Conservation (phyloP, 345 rosid species). For the Tarenaya hassleriana region DNA sequence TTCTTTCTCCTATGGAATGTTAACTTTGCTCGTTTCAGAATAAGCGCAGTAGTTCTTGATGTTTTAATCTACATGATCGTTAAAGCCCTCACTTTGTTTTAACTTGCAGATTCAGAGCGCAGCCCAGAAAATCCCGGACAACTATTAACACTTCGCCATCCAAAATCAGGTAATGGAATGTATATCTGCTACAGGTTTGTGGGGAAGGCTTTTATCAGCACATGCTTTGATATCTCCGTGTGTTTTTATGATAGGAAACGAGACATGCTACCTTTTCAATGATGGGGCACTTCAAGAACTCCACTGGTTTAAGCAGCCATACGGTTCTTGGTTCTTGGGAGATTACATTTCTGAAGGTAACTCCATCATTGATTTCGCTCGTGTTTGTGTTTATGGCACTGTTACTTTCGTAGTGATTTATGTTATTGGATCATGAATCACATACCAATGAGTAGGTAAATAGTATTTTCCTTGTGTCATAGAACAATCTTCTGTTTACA, state of each 20-base stretch:
- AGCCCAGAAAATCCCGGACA: conserved; percentile 31
- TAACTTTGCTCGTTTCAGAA: no score
- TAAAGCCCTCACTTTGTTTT: conserved; percentile 1
- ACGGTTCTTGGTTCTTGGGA: conserved; percentile 90
- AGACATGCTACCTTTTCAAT: conserved; percentile 47
- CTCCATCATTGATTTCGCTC: background rate
- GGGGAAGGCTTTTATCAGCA: background rate
- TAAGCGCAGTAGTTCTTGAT: background rate
- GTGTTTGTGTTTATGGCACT: background rate
- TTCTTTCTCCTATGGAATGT: background rate
- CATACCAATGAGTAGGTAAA: background rate
- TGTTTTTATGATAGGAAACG: conserved; percentile 37
- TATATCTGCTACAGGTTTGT: conserved; percentile 3
- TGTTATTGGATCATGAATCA: background rate
- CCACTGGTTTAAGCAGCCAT: conserved; percentile 76
- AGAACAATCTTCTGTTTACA: conserved; percentile 14
- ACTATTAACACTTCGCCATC: conserved; percentile 63
- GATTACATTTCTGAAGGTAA: conserved; percentile 73
- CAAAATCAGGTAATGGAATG: conserved; percentile 61
- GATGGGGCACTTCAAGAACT: conserved; percentile 64
- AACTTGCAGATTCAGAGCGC: conserved; percentile 28
- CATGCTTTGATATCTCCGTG: background rate
- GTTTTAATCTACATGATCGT: background rate
- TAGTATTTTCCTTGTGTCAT: background rate
- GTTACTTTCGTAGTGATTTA: background rate